Base-by-base conservation (phyloP, 371 early-diverging fungal genomes). In the Chytridium lagenaria region DNA sequence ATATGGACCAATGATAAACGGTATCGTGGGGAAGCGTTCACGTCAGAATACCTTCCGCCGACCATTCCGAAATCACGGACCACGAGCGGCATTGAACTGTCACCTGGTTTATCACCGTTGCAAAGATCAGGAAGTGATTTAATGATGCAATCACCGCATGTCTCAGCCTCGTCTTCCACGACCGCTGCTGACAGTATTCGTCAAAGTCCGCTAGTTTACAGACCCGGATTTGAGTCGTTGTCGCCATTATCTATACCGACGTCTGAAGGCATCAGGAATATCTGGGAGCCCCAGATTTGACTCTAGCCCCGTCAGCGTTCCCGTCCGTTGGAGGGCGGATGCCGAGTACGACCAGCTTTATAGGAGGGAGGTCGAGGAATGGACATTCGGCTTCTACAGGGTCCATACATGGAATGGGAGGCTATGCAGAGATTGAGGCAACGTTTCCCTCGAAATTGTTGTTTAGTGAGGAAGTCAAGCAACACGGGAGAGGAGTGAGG, bases 201-300 rank as follows among this genome's bases (percentile, higher is more conserved):
- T 52, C 55, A 52, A 15, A 7, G 12, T 52, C 55, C n/a, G 26
- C 55, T 23, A 52, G 5, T 52, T 26, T 31, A 28, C 34, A 37
- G 5, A 26, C n/a, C 55, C 23, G 26, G 12, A 7, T 61, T 61
- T 23, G 61, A 61, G 36, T 61, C 61, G 3, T 34, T 61, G 36
- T 74, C 74, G 5, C 69, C 74, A 22, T 55, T 70, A 16, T 28
- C 68, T 30, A 40, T 74, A 2, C 74, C 70, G 7, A 23, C 37
- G 15, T 34, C 74, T 26, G 71, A 37, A 19, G 30, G 50, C 3
- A 15, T 39, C 22, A 59, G 67, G 70, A 75, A 75, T 50, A 75
- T 75, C 59, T 75, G 75, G 75, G 75, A 30, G 75, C 75, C 1
- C 75, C 75, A 0, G 71, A 75, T 49, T 19, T 75, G 38, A 71